Evolutionary conservation across 768 basidiomycete species (phyloP), one percentile per base, ranked within the genome.

Genomic region (Pleurotus tuber-regium): DNA sequence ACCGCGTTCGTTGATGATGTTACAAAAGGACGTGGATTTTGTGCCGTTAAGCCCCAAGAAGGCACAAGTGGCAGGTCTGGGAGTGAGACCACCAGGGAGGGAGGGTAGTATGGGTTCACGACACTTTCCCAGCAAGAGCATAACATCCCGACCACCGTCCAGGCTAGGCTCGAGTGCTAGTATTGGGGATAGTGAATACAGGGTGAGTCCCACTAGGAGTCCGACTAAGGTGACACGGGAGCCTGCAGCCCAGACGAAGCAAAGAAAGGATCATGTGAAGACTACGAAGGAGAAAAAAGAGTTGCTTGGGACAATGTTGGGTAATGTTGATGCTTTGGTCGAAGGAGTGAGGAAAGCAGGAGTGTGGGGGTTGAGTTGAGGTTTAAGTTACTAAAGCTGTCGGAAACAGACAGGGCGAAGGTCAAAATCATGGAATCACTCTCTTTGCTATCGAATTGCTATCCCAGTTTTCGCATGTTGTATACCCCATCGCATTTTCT

Each of bases 271-370:
- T 14, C 46, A 31, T 4, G 35, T 31, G 46, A 75, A 76, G 58
- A 87, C 83, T 36, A 91, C 83, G 36, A 86, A 89, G 53, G 88
- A 93, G 70, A 93, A 93, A 72, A 92, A 87, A 66, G 82, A 83
- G 63, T 64, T 89, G 38, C 61, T 96, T 52, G 87, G 87, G 0
- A 84, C 80, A 39, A 86, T 93, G 82, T 67, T 96, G 38, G 92
- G 91, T 3, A 95, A 96, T 63, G 93, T 96, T 2, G 93, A 95
- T 63, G 87, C 89, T 25, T 75, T 96, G 8, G 90, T 96, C 4
- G 90, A 92, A 55, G 86, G 92, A 0, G 88, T 96, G 28, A 75
- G 86, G 54, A 88, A 84, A 66, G 90, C 89, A 0, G 91, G 92
- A 0, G 83, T 94, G 50, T 95, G 90, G 90, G 91, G 92, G 4